Evolutionary conservation across 306 rosid genomes (phyloP), one percentile per base, ranked within the genome.

Genomic region (Corylus americana): DNA sequence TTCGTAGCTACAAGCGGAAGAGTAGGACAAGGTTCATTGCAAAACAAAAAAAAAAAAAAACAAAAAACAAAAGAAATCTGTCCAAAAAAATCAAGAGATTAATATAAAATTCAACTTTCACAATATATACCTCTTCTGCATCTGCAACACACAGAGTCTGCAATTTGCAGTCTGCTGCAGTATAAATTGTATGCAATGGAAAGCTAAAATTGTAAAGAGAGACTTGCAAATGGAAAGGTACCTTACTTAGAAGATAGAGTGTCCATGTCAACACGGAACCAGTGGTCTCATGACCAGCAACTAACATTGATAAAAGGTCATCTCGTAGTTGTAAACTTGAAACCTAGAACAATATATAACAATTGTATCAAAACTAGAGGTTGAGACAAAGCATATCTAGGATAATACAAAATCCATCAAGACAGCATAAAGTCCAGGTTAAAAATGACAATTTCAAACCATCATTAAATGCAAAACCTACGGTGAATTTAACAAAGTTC

Each of bases 181-280:
- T 39, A 11, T 49, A 70, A 70, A 55, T 5, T 37, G 18, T 69
- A 39, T 42, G 53, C 14, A 2, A 13, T 14, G 64, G 70, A 31
- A 47, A 58, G 25, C 35, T 17, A 16, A 20, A 14, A 66, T 16
- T 44, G 57, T 8, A 67, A 64, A 67, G 12, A 50, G 25, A 63
- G 71, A 10, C 22, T 18, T 54, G 55, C 64, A 59, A 42, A 55
- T 63, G 55, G 68, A 71, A 86, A 86, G 45, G 70, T 91, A 95
- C 99, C 99, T 93, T 91, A 84, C 97, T 92, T 76, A 95, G 93
- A 85, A 95, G 99, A 91, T 91, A 95, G 31, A 90, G 81, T 47
- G 99, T 95, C 98, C 99, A 95, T 31, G 99, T 93, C 88, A 95
- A 81, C 27, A 95, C 97, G 11, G 97, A 95, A 76, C 96, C 98